A percentile compares a stretch with the other conserved stretches of the same genome.
Conservation (phyloP, 73 alveolate species). For the Paramecium tetraurelia region DNA sequence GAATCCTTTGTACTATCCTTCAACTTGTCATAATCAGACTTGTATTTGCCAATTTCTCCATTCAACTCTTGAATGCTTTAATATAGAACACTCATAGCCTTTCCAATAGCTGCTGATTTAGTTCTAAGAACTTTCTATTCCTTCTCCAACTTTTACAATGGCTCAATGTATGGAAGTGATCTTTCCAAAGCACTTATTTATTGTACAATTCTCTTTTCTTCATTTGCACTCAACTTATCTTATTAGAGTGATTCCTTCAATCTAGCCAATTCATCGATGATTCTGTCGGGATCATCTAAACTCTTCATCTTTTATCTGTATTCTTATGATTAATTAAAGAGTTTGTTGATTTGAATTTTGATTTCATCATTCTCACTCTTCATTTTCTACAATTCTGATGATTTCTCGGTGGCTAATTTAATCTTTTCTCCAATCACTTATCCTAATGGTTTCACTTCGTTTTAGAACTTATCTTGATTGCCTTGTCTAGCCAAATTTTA, state of each 20-base stretch:
- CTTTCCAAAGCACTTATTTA: background rate
- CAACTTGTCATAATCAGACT: background rate
- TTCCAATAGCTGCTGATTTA: background rate
- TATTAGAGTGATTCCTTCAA: slow-evolving; percentile 25
- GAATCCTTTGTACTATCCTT: background rate
- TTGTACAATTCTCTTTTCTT: slow-evolving; percentile 8
- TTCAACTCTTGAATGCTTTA: background rate
- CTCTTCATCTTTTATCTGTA: slow-evolving; percentile 28
- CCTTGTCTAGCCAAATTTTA: slow-evolving; percentile 3
- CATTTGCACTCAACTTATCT: slow-evolving; percentile 6
- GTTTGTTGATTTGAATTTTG: background rate
- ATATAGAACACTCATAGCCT: background rate
- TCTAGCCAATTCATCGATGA: slow-evolving; percentile 13
- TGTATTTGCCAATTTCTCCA: background rate
- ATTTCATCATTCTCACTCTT: background rate
- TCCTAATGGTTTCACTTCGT: slow-evolving; percentile 33
- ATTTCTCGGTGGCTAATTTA: background rate
- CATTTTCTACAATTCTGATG: background rate
- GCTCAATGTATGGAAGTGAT: slow-evolving; percentile 19
- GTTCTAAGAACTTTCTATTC: background rate
- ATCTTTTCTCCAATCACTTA: background rate
- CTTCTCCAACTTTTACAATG: background rate
- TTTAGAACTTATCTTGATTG: background rate
- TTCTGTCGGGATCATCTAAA: background rate
- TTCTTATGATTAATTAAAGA: background rate